Base-by-base conservation (phyloP, 2,329 filamentous ascomycete species). In the Cladorrhinum sp. region DNA sequence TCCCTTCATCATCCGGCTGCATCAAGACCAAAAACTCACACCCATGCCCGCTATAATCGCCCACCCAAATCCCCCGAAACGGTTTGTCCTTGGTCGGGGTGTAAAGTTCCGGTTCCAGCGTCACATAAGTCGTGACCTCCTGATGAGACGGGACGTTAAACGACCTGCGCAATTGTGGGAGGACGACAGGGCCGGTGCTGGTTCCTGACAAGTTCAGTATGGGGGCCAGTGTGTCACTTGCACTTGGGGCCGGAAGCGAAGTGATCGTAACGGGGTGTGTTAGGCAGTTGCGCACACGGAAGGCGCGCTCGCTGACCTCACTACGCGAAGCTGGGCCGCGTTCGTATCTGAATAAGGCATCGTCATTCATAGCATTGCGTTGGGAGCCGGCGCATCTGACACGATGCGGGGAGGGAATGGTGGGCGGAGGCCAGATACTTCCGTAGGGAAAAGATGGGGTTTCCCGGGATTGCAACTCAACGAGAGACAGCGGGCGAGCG, bases 1-100 rank as follows among this genome's bases (percentile, higher is more conserved):
- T 74, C 30, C 80, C 77, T 18, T 82, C 79, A 42, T 79, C 72
- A 55, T 89, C 86, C 0, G 86, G 86, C 70, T 99, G 95, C 67
- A 92, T 80, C 51, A 98, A 78, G 12, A 96, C 79, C 3, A 98
- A 71, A 59, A 97, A 96, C 73, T 98, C 94, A 72, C 89, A 93
- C 0, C 93, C 92, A 68, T 98, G 93, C 0, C 85, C 86, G 24
- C 86, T 89, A 70, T 96, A 97, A 72, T 97, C 93, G 0, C 93
- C 93, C 16, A 92, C 89, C 90, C 91, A 98, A 28, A 99, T 91
- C 0, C 94, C 94, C 64, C 92, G 86, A 79, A 88, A 97, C 0
- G 92, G 93, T 71, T 92, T 94, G 58, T 87, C 81, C 9, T 77
- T 73, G 0, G 92, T 96, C 0, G 94, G 92, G 0, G 86, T 95